Evolutionary conservation across 345 rosid genomes (phyloP), one percentile per base, ranked within the genome.

Genomic region (Camelina sativa): DNA sequence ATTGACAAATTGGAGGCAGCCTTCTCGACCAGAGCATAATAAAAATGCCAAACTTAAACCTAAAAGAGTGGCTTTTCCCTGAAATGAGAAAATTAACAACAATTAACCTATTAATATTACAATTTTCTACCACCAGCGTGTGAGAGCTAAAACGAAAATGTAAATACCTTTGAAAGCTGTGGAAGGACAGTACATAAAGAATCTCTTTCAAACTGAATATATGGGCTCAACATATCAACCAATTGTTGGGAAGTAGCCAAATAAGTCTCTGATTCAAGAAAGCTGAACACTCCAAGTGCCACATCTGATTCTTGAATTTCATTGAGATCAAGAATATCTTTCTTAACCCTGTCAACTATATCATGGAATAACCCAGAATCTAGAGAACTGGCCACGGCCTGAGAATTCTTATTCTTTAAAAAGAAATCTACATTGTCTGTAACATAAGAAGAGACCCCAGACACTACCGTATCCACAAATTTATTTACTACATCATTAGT

Each of bases 1-100:
- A 82, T 70, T 79, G 76, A 94, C 97, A 73, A 90, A 94, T 53
- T 90, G 96, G 85, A 88, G 91, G 89, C 98, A 94, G 84, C 97
- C 87, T 73, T 94, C 97, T 81, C 80, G 81, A 79, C 91, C 81
- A 83, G 93, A 88, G 86, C 97, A 94, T 83, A 94, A 76, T 41
- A 94, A 78, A 81, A 86, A 83, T 50, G 95, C 85, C 78, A 88
- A 53, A 53, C 93, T 83, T 84, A 91, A 77, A 72, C 95, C 88
- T 77, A 90, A 69, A 76, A 89, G 86, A 86, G 80, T 80, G 78
- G 82, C 80, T 63, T 84, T 79, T 75, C 82, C 89, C 98, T 94
- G 93, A 74, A 74, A 72, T 78, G 67, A 59, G 81, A 81, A 80
- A 77, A 57, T 17, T 63, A n/a, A 73, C 62, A 58, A 15, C 46